phyloP scores from a whole-genome alignment of 192 early-diverging fungal genomes.

The Pilaira anomala region DNA sequence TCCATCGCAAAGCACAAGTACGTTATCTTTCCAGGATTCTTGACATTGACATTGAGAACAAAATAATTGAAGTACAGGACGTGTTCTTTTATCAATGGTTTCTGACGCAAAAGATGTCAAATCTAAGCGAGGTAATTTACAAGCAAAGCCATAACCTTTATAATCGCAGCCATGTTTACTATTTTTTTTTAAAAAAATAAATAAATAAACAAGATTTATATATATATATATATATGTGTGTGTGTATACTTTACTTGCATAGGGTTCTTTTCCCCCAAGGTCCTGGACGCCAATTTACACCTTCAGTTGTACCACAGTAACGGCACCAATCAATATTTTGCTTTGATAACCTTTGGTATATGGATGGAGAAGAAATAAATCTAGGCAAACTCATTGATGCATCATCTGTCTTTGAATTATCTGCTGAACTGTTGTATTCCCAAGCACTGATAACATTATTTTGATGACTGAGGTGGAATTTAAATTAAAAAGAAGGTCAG shows the following conservation, averaged over 20 bases:
- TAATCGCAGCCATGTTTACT: conserved; percentile 94
- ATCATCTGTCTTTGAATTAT: background rate
- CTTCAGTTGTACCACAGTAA: conserved; percentile 88
- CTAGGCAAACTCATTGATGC: conserved; percentile 1
- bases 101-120: conserved; percentile 74
- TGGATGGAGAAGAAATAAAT: conserved; percentile 41
- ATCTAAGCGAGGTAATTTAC: conserved; percentile 83
- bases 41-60: conserved; percentile 75
- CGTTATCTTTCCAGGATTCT: conserved; percentile 58
- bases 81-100: conserved; percentile 68
- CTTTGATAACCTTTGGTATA: conserved; percentile 62
- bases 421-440: background rate
- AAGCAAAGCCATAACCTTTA: conserved; percentile 91
- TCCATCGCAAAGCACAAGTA: conserved; percentile 79
- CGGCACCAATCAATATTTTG: conserved; percentile 82
- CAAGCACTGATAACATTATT: too few relatives aligned
- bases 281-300: conserved; percentile 87
- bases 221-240: background rate
- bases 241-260: conserved; percentile 67
- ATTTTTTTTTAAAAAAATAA: conserved; percentile 9
- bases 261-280: conserved; percentile 93
- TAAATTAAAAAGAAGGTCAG: too few relatives aligned
- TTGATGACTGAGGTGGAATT: too few relatives aligned
- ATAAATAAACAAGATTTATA: background rate
- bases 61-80: conserved; percentile 85